These are phyloP conservation scores for Trematosphaeria pertusa DNA, from an alignment of 2,329 filamentous ascomycete species.

Conservation along the genomic window DNA sequence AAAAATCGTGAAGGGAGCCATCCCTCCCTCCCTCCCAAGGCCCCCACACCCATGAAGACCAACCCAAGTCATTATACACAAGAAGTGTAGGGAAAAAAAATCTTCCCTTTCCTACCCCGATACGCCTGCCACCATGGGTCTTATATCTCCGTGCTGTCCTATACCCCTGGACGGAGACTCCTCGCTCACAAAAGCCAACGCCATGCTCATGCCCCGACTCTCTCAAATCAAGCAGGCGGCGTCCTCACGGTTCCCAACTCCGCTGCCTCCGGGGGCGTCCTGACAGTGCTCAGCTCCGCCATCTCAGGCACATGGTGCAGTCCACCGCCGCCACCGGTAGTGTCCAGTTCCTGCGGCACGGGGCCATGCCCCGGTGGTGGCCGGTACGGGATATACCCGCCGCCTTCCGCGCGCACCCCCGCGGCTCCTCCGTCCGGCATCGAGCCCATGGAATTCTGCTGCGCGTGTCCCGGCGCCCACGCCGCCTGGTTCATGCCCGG, in stretches of 20 bases:
- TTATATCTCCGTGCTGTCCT: too few relatives aligned
- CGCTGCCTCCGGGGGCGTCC: slow-evolving; percentile 30
- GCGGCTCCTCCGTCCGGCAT: slow-evolving; percentile 17
- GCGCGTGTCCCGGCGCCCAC: slow-evolving; percentile 18
- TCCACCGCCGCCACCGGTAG: too few relatives aligned
- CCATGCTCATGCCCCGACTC: neutral
- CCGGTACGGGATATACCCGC: slow-evolving; percentile 33
- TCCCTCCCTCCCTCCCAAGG: too few relatives aligned
- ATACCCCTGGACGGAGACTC: too few relatives aligned
- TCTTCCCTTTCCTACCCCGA: too few relatives aligned
- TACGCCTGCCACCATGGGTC: too few relatives aligned
- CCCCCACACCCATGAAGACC: too few relatives aligned
- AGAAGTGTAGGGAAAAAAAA: too few relatives aligned
- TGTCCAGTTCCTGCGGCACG: too few relatives aligned
- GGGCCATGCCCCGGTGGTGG: slow-evolving; percentile 21
- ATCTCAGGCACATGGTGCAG: slow-evolving; percentile 19
- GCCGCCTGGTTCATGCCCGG: slow-evolving; percentile 22
- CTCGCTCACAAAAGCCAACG: neutral
- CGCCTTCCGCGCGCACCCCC: slow-evolving; percentile 10
- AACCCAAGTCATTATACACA: too few relatives aligned
- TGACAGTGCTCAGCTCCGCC: slow-evolving; percentile 18
- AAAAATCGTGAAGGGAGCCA: neutral
- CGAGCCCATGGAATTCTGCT: slow-evolving; percentile 20
- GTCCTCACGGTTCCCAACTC: slow-evolving; percentile 16
- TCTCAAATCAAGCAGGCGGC: neutral